phyloP scores from a whole-genome alignment of 352 stramenopile species.

The Thraustotheca clavata region DNA sequence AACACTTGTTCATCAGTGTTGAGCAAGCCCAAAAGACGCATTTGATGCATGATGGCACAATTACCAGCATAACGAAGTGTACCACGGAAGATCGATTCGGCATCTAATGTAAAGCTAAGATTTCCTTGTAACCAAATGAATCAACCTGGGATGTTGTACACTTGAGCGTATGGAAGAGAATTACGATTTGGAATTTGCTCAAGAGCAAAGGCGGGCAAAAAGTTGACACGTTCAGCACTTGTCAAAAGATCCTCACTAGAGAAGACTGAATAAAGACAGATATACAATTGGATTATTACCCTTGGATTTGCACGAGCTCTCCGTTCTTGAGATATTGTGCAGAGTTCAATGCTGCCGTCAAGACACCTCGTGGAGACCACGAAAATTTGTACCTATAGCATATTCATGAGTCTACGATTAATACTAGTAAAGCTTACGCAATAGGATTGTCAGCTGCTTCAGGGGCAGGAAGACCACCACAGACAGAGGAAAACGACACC shows the following conservation, averaged over 20 bases:
- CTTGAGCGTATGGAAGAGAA: conserved; percentile 87
- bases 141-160: conserved; percentile 90
- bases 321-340: conserved; percentile 84
- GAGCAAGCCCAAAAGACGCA: conserved; percentile 87
- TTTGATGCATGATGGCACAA: conserved; percentile 84
- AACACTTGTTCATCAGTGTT: conserved; percentile 51
- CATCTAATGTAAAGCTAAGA: too few relatives aligned
- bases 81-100: conserved; percentile 88
- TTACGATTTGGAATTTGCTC: conserved; percentile 95
- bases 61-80: conserved; percentile 93
- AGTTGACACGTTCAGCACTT: conserved; percentile 74
- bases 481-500: conserved; percentile 90
- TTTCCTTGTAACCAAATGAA: too few relatives aligned
- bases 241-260: conserved; percentile 73
- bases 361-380: conserved; percentile 92
- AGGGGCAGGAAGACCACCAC: conserved; percentile 90
- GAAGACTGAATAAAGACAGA: neutral
- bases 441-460: conserved; percentile 94
- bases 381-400: conserved; percentile 99
- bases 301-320: conserved; percentile 74
- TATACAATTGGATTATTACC: conserved; percentile 12
- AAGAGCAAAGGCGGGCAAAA: conserved; percentile 87
- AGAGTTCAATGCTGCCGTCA: conserved; percentile 89
- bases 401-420: too few relatives aligned
- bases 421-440: too few relatives aligned